A percentile compares a stretch with the other conserved stretches of the same genome.
phyloP scores from a whole-genome alignment of 768 basidiomycete species.

The Coprinopsis strossmayeri region DNA sequence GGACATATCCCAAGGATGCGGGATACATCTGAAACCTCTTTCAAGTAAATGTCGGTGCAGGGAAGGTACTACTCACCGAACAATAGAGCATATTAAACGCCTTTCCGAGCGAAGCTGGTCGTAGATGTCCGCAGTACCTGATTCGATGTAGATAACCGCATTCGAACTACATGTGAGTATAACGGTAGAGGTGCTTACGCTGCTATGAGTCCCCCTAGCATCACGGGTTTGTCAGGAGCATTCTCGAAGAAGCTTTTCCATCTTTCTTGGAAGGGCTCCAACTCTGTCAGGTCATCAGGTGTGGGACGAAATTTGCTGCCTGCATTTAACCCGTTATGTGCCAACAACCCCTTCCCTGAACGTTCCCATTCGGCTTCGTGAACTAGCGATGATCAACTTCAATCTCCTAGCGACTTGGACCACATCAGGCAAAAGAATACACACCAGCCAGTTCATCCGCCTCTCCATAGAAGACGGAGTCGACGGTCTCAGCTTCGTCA shows the following conservation, averaged over 20 bases:
- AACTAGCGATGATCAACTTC: slow-evolving; percentile 8
- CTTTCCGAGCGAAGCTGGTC: slow-evolving; percentile 11
- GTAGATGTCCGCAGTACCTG: background rate
- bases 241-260: slow-evolving; percentile 47
- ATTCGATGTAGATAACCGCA: background rate
- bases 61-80: slow-evolving; percentile 7
- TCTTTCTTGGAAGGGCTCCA: slow-evolving; percentile 40
- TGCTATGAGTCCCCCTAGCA: slow-evolving; percentile 33
- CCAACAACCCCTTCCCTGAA: no score
- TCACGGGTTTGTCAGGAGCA: slow-evolving; percentile 50
- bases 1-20: slow-evolving; percentile 38
- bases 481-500: slow-evolving; percentile 43
- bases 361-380: slow-evolving; percentile 22
- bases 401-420: no score
- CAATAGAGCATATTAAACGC: slow-evolving; percentile 17
- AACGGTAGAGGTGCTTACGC: slow-evolving; percentile 25
- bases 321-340: slow-evolving; percentile 42
- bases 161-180: background rate
- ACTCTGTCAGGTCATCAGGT: slow-evolving; percentile 38
- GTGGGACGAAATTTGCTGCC: slow-evolving; percentile 53
- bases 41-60: background rate
- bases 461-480: slow-evolving; percentile 35
- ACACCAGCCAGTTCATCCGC: slow-evolving; percentile 33
- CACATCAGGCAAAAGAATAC: slow-evolving; percentile 9
- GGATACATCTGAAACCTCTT: slow-evolving; percentile 26